Evolutionary conservation across 2,329 filamentous ascomycete species (phyloP), one percentile per base, ranked within the genome.

Genomic region (Curvularia spicifera): DNA sequence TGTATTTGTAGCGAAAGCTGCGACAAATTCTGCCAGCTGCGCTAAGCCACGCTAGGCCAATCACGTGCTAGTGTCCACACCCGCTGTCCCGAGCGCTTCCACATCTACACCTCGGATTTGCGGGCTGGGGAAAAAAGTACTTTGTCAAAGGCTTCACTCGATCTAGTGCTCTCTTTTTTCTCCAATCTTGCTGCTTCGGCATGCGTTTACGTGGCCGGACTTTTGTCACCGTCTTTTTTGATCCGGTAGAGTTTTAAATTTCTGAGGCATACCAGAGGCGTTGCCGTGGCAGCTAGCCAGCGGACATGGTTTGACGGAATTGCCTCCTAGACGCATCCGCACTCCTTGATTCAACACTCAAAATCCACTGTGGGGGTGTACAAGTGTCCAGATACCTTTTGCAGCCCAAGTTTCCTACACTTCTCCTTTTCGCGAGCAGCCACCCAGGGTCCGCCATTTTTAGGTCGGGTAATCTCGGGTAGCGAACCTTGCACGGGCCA

Each of bases 331-430:
- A 28, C 56, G 63, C 59, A 48, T 57, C 51, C 46, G 43, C 37
- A 56, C 18, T 49, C 43, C 44, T 53, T 47, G 43, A 54, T 58
- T 64, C 55, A 53, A 55, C 51, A 52, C 51, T 57, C 28, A 59
- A 57, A 52, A 61, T 46, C 57, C 64, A 53, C 50, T 63, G 60
- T 66, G 67, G 65, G 59, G 51, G 58, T 59, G 62, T 51, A 60
- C 63, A 64, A 63, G 62, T 65, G 66, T 64, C 51, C 63, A 70
- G 61, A 66, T 64, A 59, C 65, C 57, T 57, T 53, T 64, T 68
- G 51, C 50, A 66, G 60, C 53, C 39, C 51, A 55, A 54, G 46
- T 55, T 39, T 58, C 51, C 33, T 42, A 50, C n/a, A 28, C 45
- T 54, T 60, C 58, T 58, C 56, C 56, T 55, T 53, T 60, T 33